Evolutionary conservation across 2,329 filamentous ascomycete species (phyloP), one percentile per base, ranked within the genome.

Genomic region (Delphinella strobiligena): DNA sequence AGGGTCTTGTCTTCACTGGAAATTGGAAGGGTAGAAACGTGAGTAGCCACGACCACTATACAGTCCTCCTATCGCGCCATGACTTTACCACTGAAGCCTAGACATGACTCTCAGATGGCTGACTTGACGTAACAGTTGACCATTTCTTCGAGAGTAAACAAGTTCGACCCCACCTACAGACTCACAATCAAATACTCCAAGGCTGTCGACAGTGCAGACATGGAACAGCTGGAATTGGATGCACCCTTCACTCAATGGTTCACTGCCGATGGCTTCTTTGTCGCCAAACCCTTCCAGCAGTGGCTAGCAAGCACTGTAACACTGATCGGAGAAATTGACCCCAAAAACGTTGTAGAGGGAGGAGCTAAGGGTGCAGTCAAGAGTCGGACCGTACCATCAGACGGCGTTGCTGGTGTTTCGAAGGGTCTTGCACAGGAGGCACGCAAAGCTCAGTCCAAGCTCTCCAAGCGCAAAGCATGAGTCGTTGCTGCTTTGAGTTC

Each of bases 111-210:
- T n/a, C n/a, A n/a, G n/a, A n/a, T n/a, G n/a, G n/a, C n/a, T n/a
- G n/a, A n/a, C n/a, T n/a, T n/a, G n/a, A n/a, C n/a, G n/a, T n/a
- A 29, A 17, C 47, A 91, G 80, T 72, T 95, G 55, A 74, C 74
- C 12, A 78, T 96, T 49, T 68, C 73, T 2, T 84, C 79, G 30
- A 74, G 72, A 1, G 78, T 76, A 1, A 80, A 82, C 54, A 95
- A 95, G 60, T 76, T 88, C 61, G 73, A 80, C 30, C 85, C 87
- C 1, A 72, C 78, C 33, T 98, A 98, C 67, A 73, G 82, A 54
- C 64, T 94, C 44, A 76, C 72, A 32, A 69, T 94, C 41, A 27
- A 12, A 27, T 27, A 7, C 12, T 7, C 7, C 22, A 27, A 27
- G 22, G 31, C 35, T 40, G 27, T 30, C 45, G 7, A 22, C 41